These are phyloP conservation scores for Hirsutella minnesotensis DNA, from an alignment of 2,329 filamentous ascomycete species.

Conservation along the genomic window DNA sequence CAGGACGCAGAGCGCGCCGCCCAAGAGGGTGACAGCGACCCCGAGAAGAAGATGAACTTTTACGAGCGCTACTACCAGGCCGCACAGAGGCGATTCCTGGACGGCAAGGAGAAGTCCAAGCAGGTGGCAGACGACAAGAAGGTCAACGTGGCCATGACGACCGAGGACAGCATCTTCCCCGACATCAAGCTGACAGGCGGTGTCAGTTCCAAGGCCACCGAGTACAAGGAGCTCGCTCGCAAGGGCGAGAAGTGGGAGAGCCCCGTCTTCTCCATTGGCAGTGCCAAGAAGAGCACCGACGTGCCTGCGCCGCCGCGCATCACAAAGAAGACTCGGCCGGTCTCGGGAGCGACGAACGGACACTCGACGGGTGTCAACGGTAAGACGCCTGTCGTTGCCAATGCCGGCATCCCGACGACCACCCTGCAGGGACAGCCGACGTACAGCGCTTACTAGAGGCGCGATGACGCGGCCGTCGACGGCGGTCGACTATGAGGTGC, in stretches of 20 bases:
- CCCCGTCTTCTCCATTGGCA: slow-evolving; percentile 81
- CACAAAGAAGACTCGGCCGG: slow-evolving; percentile 28
- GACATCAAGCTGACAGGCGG: slow-evolving; percentile 69
- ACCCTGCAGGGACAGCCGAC: slow-evolving; percentile 3
- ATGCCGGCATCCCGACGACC: not conserved
- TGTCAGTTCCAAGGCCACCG: slow-evolving; percentile 85
- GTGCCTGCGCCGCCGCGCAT: slow-evolving; percentile 51
- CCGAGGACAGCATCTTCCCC: slow-evolving; percentile 83
- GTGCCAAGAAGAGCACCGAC: slow-evolving; percentile 57
- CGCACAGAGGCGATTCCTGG: slow-evolving; percentile 58
- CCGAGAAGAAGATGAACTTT: slow-evolving; percentile 66
- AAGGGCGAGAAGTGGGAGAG: slow-evolving; percentile 94
- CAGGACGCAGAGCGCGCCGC: slow-evolving; percentile 66
- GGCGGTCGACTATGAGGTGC: slow-evolving; percentile 1
- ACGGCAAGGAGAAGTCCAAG: slow-evolving; percentile 69
- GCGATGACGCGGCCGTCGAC: slow-evolving; percentile 5
- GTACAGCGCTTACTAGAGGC: slow-evolving; percentile 8
- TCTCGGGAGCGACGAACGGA: not conserved
- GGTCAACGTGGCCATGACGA: slow-evolving; percentile 43
- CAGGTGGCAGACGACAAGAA: slow-evolving; percentile 51
- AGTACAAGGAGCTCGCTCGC: slow-evolving; percentile 76
- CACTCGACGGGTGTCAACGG: slow-evolving; percentile 1
- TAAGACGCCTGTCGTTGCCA: slow-evolving; percentile 9
- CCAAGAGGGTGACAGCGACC: slow-evolving; percentile 44
- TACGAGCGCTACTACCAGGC: slow-evolving; percentile 76